Conservation (phyloP, 2,329 filamentous ascomycete species). For the Pseudophaeomoniella oleicola region DNA sequence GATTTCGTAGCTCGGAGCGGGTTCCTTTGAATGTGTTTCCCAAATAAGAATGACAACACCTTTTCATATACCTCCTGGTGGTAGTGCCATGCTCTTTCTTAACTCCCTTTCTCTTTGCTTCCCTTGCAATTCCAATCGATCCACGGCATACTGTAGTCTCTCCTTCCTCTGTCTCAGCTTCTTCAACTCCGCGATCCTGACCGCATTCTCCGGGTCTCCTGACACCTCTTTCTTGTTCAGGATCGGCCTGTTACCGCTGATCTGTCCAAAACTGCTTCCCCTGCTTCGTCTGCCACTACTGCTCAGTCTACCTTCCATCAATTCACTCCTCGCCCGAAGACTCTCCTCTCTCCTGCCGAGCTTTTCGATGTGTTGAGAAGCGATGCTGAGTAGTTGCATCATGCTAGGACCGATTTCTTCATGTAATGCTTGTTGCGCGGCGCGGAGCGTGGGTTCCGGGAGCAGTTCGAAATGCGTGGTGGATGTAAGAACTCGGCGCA, state of each 20-base stretch:
- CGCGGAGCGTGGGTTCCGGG: slow-evolving; percentile 65
- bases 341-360: slow-evolving; percentile 71
- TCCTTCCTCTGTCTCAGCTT: slow-evolving; percentile 70
- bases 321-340: slow-evolving; percentile 65
- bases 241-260: slow-evolving; percentile 11
- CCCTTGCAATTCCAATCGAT: slow-evolving; percentile 74
- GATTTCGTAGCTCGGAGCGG: too few relatives aligned
- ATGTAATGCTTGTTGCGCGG: slow-evolving; percentile 70
- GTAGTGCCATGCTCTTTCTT: slow-evolving; percentile 54
- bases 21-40: too few relatives aligned
- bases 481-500: slow-evolving; percentile 48
- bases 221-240: slow-evolving; percentile 10
- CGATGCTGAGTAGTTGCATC: slow-evolving; percentile 60
- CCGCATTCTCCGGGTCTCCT: slow-evolving; percentile 14
- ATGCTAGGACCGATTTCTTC: slow-evolving; percentile 86
- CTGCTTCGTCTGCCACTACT: slow-evolving; percentile 20
- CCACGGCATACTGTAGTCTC: slow-evolving; percentile 71
- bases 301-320: slow-evolving; percentile 60
- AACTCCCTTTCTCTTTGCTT: slow-evolving; percentile 58
- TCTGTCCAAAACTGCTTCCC: slow-evolving; percentile 6
- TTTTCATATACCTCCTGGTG: background rate
- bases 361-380: slow-evolving; percentile 70
- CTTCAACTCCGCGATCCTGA: slow-evolving; percentile 45
- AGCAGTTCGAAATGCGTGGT: slow-evolving; percentile 86
- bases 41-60: too few relatives aligned